Percentiles rank a stretch among this genome's conserved stretches.
phyloP scores from a whole-genome alignment of 2,329 filamentous ascomycete species.

The Cladosporium sp. region DNA sequence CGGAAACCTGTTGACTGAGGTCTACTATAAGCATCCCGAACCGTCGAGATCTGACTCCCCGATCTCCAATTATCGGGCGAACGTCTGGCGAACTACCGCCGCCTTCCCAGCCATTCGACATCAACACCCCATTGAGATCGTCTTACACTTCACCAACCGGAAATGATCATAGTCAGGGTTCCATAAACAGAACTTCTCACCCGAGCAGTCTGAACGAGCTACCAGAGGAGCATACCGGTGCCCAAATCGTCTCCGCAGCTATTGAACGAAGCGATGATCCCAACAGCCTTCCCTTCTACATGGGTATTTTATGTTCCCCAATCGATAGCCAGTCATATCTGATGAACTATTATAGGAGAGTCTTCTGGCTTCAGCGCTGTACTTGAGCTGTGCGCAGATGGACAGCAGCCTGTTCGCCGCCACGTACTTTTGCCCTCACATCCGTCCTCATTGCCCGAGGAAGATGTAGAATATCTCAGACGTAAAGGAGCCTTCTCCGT shows the following conservation, averaged over 20 bases:
- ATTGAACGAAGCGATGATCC: background rate
- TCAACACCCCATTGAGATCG: background rate
- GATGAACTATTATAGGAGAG: background rate
- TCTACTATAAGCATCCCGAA: background rate
- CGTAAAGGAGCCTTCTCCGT: constrained; percentile 1
- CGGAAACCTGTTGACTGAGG: background rate
- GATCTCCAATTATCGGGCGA: background rate
- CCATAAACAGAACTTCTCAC: background rate
- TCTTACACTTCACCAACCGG: background rate
- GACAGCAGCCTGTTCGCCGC: constrained; percentile 2
- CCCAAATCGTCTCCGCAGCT: background rate
- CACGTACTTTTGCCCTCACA: background rate
- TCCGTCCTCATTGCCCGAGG: background rate
- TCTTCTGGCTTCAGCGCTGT: constrained; percentile 2
- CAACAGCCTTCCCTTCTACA: constrained; percentile 1
- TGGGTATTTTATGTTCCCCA: background rate
- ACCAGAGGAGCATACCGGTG: constrained; percentile 4
- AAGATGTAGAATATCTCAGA: background rate
- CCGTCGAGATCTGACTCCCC: background rate
- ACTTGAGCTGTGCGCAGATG: constrained; percentile 1
- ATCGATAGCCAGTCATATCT: background rate
- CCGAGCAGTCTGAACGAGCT: background rate
- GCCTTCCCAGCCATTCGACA: background rate
- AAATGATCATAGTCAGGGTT: background rate
- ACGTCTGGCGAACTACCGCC: background rate